Conservation (phyloP, 306 rosid species). For the Corylus heterophylla region DNA sequence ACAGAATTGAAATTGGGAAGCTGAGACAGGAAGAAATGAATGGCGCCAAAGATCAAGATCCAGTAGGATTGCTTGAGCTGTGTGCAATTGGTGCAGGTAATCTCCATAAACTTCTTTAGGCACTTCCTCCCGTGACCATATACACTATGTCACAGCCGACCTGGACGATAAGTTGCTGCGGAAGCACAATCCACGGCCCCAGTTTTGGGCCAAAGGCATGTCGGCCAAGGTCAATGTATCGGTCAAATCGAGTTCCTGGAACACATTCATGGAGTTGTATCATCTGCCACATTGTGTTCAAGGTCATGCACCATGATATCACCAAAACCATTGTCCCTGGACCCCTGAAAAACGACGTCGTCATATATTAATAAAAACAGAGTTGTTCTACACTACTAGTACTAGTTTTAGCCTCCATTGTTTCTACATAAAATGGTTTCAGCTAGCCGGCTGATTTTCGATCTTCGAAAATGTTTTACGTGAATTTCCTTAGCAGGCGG, state of each 20-base stretch:
- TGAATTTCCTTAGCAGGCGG: too few species aligned
- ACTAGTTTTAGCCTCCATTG: too few species aligned
- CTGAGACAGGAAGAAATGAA: conserved; percentile 91
- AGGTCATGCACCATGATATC: conserved; percentile 76
- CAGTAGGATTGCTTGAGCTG: conserved; percentile 75
- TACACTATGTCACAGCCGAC: conserved; percentile 93
- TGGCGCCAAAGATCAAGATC: conserved; percentile 79
- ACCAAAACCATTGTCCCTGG: conserved; percentile 72
- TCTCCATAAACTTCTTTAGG: conserved; percentile 80
- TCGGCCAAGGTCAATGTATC: conserved; percentile 83
- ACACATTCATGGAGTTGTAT: conserved; percentile 93
- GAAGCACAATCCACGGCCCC: conserved; percentile 92
- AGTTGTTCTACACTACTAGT: background rate
- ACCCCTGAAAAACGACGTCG: conserved; percentile 54
- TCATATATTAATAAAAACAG: background rate
- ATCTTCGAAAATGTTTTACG: too few species aligned
- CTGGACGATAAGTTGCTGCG: conserved; percentile 86
- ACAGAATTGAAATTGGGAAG: conserved; percentile 95
- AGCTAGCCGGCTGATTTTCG: too few species aligned
- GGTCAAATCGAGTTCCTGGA: conserved; percentile 78
- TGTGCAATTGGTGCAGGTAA: conserved; percentile 76
- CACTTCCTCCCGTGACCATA: conserved; percentile 94
- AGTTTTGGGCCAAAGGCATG: conserved; percentile 82
- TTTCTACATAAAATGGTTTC: too few species aligned
- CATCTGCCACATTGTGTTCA: conserved; percentile 97